A percentile compares a stretch with the other conserved stretches of the same genome.
Conservation (phyloP, 106 monocot species). For the Allium fistulosum region DNA sequence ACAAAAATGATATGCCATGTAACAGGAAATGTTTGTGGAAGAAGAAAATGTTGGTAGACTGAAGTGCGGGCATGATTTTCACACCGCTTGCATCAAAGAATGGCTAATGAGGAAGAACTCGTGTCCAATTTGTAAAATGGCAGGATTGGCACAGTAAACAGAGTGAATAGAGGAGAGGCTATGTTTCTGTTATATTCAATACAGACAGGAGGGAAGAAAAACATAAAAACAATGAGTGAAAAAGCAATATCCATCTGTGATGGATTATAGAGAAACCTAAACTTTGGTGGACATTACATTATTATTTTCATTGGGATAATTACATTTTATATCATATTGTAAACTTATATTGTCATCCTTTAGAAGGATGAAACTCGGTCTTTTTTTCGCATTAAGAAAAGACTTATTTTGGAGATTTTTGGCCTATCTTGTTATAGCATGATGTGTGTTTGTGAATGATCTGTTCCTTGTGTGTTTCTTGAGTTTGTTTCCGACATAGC, state of each 20-base stretch:
- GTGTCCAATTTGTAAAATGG: slow-evolving; percentile 71
- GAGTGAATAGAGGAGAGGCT: neutral
- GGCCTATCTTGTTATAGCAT: too few species aligned
- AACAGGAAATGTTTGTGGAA: slow-evolving; percentile 55
- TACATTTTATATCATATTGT: neutral
- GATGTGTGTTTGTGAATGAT: too few species aligned
- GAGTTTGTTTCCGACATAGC: too few species aligned
- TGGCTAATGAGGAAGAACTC: slow-evolving; percentile 69
- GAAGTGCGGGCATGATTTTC: slow-evolving; percentile 67
- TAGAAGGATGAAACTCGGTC: too few species aligned
- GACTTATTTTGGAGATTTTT: too few species aligned
- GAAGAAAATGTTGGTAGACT: slow-evolving; percentile 44
- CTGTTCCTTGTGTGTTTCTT: too few species aligned
- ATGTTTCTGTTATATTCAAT: neutral
- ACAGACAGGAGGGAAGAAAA: too few species aligned
- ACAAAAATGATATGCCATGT: neutral
- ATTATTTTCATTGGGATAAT: slow-evolving; percentile 5
- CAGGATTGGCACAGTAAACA: slow-evolving; percentile 26
- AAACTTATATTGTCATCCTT: too few species aligned
- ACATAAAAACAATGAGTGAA: too few species aligned
- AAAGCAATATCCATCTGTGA: neutral
- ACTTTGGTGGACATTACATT: neutral
- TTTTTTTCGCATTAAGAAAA: too few species aligned
- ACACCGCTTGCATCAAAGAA: slow-evolving; percentile 57
- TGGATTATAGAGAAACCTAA: slow-evolving; percentile 4